Base-by-base conservation (phyloP, 2,329 filamentous ascomycete species). In the Myriosclerotinia duriaeana region DNA sequence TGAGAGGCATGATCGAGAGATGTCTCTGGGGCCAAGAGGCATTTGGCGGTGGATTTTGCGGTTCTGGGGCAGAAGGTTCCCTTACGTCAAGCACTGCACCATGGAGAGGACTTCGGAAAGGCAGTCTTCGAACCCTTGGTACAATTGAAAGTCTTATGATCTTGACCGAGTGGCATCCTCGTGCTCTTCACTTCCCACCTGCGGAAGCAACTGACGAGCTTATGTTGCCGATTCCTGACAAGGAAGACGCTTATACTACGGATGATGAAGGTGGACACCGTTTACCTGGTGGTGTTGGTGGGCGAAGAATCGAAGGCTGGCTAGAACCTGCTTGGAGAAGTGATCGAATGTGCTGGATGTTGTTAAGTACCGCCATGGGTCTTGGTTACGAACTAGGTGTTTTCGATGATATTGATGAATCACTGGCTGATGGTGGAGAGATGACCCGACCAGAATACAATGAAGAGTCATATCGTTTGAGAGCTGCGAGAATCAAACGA, bases 291-390 rank as follows among this genome's bases (percentile, higher is more conserved):
- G 86, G 87, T n/a, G 85, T 92, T 26, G 91, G 92, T 54, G 92
- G 92, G 12, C 89, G 91, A 76, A 84, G 93, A 38, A 95, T 97
- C 70, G 93, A 97, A 75, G 94, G 92, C 76, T 98, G 95, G 92
- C 86, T 98, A 5, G 95, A 99, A 77, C 95, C 95, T 2, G 94
- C 92, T 11, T 97, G 94, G 92, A 85, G 94, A 72, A 92, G 90
- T 70, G 94, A 97, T 74, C 90, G 93, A 65, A 96, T 97, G 91
- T 96, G 92, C 76, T 97, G 94, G 94, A 97, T 97, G 92, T 82
- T 98, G 17, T 84, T 98, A 40, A 96, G 92, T 74, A 96, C 93
- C 48, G 93, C 92, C 17, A 91, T 94, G 81, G 91, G 93, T 1
- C 82, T 98, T 48, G 92, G 91, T 0, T 96, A 96, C 72, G 95